Evolutionary conservation across 176 grass and related monocot species (phyloP).

Genomic region (Puya raimondii): DNA sequence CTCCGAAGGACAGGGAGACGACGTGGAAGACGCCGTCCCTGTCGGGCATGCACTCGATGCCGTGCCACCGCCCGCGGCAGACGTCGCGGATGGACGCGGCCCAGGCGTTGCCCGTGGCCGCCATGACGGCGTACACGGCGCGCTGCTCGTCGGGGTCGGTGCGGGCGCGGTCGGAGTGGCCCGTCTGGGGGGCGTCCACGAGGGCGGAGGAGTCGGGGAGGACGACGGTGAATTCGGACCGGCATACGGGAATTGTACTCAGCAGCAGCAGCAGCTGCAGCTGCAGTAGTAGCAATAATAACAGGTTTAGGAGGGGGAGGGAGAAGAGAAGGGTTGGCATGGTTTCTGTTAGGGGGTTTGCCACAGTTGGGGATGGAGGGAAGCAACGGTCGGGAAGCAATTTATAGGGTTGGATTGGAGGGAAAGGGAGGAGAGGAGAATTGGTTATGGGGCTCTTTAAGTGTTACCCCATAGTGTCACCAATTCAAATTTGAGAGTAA

Average conservation of each 20-base stretch:
- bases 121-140: conserved; percentile 75
- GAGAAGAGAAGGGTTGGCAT: not conserved
- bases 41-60: conserved; percentile 86
- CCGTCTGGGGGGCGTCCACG: conserved; percentile 44
- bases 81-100: conserved; percentile 60
- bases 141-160: conserved; percentile 68
- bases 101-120: conserved; percentile 74
- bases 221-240: conserved; percentile 68
- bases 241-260: conserved; percentile 2
- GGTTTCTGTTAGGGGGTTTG: not conserved
- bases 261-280: not conserved
- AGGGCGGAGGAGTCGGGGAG: conserved; percentile 56
- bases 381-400: conserved; percentile 25
- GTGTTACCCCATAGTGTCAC: too few species aligned
- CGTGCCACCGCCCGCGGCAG: conserved; percentile 89
- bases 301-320: not conserved
- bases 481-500: too few species aligned
- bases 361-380: conserved; percentile 38
- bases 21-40: conserved; percentile 67
- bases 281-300: not conserved
- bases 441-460: too few species aligned
- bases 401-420: conserved; percentile 37
- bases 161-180: conserved; percentile 48
- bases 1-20: conserved; percentile 77
- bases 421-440: conserved; percentile 1